phyloP scores from a whole-genome alignment of 495 filamentous ascomycete genomes.

The Beverwykella pulmonaria region DNA sequence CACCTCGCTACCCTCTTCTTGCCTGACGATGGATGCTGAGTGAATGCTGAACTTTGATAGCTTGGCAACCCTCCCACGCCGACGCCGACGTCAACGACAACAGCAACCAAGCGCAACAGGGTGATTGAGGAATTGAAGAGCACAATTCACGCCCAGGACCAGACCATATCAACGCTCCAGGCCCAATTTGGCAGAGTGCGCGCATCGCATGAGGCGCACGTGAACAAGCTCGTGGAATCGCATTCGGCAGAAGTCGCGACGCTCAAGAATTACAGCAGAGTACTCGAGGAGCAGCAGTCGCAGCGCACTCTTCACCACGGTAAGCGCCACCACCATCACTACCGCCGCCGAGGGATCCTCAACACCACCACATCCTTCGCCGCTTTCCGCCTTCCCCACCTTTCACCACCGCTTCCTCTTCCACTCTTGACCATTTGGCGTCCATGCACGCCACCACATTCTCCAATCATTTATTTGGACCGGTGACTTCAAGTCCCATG shows the following conservation, averaged over 20 bases:
- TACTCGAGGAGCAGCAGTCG: constrained; percentile 40
- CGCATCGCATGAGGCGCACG: constrained; percentile 43
- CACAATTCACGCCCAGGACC: constrained; percentile 32
- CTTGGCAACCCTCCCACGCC: constrained; percentile 17
- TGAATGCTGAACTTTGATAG: constrained; percentile 16
- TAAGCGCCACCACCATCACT: constrained; percentile 13
- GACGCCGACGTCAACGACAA: constrained; percentile 19
- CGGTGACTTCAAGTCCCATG: background rate
- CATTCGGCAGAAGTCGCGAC: constrained; percentile 42
- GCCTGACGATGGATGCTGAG: background rate
- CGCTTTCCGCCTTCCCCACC: too few species aligned
- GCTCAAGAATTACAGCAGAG: constrained; percentile 37
- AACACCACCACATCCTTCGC: background rate
- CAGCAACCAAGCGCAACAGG: constrained; percentile 7
- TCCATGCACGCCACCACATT: background rate
- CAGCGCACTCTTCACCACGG: constrained; percentile 36
- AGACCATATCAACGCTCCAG: constrained; percentile 34
- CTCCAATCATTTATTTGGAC: background rate
- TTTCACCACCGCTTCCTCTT: too few species aligned
- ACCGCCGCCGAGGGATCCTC: background rate
- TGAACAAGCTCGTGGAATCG: constrained; percentile 38
- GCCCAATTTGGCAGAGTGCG: constrained; percentile 39
- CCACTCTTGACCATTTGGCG: background rate
- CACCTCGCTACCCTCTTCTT: background rate
- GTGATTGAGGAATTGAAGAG: constrained; percentile 35